Evolutionary conservation across 192 early-diverging fungal genomes (phyloP), one percentile per base, ranked within the genome.

Genomic region (Podila clonocystis): DNA sequence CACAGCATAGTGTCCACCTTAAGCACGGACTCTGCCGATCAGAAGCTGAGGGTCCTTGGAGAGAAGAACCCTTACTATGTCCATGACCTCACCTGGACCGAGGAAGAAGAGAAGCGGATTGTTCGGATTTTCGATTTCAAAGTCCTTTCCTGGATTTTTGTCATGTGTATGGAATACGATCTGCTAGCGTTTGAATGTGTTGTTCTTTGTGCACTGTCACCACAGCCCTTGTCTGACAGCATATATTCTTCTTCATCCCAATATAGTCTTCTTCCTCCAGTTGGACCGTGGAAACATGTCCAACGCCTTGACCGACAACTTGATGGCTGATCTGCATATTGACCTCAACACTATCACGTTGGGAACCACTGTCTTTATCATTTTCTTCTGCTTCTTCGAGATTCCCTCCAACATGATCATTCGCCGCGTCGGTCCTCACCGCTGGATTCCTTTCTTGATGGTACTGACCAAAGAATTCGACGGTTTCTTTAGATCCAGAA

Each of bases 361-460:
- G 38, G 82, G 82, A n/a, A 82, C 63, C 11, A 87, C 87, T 9
- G 36, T 90, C 41, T 74, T 90, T n/a, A 67, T 87, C 49, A 34
- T 85, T 26, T 78, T 82, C 30, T 88, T 87, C 33, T 70, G 75
- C 30, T 9, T 80, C 24, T 84, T 86, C 19, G 85, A 86, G 50
- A 68, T 90, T 11, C 88, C 88, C 6, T 87, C 85, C 33, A 87
- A 88, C 57, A 60, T 86, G 49, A 73, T 90, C 45, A 82, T 84
- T 29, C 83, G 82, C 36, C 71, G 72, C 22, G 41, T 90, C 13
- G 89, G 89, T 30, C 67, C 88, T 65, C 84, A 90, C 36, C 67
- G 72, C 19, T 90, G 88, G 88, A 87, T 90, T 58, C 88, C 89
- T 4, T 67, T 88, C 34, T 63, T 87, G 17, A 79, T 77, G 73